Conservation (phyloP, 1,284 basidiomycete genomes). For the Cutaneotrichosporon sp. region DNA sequence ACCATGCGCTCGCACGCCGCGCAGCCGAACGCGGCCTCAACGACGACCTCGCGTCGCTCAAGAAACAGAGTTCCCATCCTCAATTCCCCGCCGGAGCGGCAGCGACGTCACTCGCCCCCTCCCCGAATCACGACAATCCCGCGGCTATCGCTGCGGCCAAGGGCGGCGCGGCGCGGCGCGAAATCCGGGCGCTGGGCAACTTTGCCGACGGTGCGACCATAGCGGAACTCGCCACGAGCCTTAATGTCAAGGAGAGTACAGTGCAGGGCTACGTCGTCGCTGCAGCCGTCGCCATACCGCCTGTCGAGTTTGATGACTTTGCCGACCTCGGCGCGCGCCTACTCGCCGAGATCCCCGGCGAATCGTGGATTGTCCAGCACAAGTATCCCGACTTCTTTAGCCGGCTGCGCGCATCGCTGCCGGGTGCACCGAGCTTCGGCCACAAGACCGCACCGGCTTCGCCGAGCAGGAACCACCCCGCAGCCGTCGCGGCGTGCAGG, state of each 20-base stretch:
- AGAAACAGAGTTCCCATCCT: neutral
- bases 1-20: constrained; percentile 8
- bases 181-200: neutral
- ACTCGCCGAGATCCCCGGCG: neutral
- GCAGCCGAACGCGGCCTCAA: neutral
- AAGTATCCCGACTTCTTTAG: no score
- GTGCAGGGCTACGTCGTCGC: neutral
- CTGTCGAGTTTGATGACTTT: neutral
- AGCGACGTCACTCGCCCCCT: neutral
- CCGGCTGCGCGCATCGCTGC: no score
- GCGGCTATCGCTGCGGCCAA: neutral
- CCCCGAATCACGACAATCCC: neutral
- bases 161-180: neutral
- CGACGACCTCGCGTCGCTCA: neutral
- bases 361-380: no score
- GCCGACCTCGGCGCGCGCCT: neutral
- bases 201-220: neutral
- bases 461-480: neutral
- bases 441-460: neutral
- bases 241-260: neutral
- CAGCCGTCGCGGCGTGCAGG: neutral
- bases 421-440: no score
- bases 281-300: neutral
- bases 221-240: neutral
- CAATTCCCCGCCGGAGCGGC: neutral